Evolutionary conservation across 331 rosid species (phyloP).

Genomic region (Quercus phellos): DNA sequence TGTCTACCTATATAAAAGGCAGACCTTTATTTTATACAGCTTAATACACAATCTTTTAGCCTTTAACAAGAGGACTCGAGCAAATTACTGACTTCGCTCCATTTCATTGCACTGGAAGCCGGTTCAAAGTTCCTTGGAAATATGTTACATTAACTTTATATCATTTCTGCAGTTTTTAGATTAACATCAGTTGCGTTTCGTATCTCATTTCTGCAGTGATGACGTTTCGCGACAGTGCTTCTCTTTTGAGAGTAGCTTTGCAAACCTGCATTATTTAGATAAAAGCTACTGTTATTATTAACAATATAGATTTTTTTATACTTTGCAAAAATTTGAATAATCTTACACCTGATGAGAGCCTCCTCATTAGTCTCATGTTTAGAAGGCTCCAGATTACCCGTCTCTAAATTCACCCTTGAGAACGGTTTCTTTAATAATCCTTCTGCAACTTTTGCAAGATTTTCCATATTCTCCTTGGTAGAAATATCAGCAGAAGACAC

Average conservation of each 20-base stretch:
- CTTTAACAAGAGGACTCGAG: too few relatives aligned
- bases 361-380: slow-evolving; percentile 11
- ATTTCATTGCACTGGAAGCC: too few relatives aligned
- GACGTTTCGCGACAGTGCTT: neutral
- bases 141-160: too few relatives aligned
- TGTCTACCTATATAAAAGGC: too few relatives aligned
- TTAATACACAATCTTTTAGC: too few relatives aligned
- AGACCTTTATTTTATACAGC: too few relatives aligned
- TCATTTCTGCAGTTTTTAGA: neutral
- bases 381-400: slow-evolving; percentile 22
- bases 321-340: too few relatives aligned
- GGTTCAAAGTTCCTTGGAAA: too few relatives aligned
- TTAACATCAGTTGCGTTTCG: neutral
- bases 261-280: too few relatives aligned
- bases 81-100: too few relatives aligned
- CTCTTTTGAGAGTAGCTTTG: too few relatives aligned
- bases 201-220: neutral
- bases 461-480: slow-evolving; percentile 28
- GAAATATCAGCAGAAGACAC: neutral
- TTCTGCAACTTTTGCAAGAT: slow-evolving; percentile 37
- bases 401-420: slow-evolving; percentile 38
- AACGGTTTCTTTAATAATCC: slow-evolving; percentile 32
- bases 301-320: neutral
- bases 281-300: neutral
- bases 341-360: too few relatives aligned